phyloP scores from a whole-genome alignment of 331 rosid species.

The Quercus tomentella region DNA sequence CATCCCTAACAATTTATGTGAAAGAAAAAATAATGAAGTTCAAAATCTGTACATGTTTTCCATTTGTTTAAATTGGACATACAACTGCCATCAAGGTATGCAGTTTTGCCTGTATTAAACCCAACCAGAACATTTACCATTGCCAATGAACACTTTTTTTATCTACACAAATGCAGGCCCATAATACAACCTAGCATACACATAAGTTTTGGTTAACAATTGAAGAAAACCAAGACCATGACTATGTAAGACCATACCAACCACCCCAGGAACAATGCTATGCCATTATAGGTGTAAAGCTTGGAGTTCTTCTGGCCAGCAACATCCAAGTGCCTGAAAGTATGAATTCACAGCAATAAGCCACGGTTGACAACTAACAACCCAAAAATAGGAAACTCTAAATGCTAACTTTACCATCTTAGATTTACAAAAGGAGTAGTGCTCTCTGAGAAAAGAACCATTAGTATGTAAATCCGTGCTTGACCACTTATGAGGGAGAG shows the following conservation, averaged over 20 bases:
- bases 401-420: constrained; percentile 64
- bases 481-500: constrained; percentile 74
- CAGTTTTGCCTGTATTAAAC: neutral
- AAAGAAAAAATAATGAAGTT: neutral
- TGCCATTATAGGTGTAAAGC: constrained; percentile 62
- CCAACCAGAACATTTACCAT: neutral
- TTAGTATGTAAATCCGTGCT: constrained; percentile 76
- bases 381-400: constrained; percentile 4
- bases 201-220: neutral
- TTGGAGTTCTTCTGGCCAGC: constrained; percentile 68
- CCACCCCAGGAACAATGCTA: constrained; percentile 92
- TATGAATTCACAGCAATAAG: constrained; percentile 17
- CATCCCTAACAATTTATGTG: neutral
- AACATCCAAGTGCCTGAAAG: constrained; percentile 74
- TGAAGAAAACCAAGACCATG: constrained; percentile 19
- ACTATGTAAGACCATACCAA: constrained; percentile 65
- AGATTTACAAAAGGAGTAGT: constrained; percentile 90
- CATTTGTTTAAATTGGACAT: neutral
- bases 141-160: neutral
- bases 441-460: constrained; percentile 87
- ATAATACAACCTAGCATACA: constrained; percentile 2
- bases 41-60: neutral
- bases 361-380: constrained; percentile 15
- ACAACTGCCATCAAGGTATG: neutral
- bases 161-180: neutral